These are phyloP conservation scores for Talaromyces liani DNA, from an alignment of 495 filamentous ascomycete genomes.

Conservation along the genomic window DNA sequence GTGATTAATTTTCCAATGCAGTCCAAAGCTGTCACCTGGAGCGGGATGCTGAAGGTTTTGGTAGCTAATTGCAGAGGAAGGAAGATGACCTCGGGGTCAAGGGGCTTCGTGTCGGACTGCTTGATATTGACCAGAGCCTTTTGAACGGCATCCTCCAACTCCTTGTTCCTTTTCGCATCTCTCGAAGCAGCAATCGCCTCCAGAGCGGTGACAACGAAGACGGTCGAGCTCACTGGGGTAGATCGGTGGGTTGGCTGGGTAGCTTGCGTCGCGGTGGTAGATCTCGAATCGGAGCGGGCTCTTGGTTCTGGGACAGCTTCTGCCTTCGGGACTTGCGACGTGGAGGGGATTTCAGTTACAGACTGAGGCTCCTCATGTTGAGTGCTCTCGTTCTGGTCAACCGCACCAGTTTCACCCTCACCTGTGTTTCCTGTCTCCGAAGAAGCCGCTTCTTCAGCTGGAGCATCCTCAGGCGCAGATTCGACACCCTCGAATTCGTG, in stretches of 20 bases:
- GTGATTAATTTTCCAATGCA: constrained; percentile 98
- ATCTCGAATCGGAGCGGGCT: constrained; percentile 51
- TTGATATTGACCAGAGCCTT: constrained; percentile 79
- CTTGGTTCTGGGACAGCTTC: constrained; percentile 18
- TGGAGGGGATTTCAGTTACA: constrained; percentile 5
- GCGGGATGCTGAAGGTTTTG: constrained; percentile 69
- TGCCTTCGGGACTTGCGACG: neutral
- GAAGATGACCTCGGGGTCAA: constrained; percentile 84
- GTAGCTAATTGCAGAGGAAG: constrained; percentile 83
- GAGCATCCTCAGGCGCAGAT: constrained; percentile 2
- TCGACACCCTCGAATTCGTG: constrained; percentile 12
- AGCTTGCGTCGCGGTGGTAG: constrained; percentile 46
- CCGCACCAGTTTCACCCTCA: neutral
- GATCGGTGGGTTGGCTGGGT: constrained; percentile 46
- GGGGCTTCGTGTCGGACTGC: constrained; percentile 57
- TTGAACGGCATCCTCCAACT: constrained; percentile 70
- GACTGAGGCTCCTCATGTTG: neutral
- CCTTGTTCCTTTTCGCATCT: constrained; percentile 74
- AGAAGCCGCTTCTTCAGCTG: neutral
- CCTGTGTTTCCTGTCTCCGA: neutral
- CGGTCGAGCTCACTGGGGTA: constrained; percentile 76
- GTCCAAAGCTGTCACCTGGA: constrained; percentile 86
- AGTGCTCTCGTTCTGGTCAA: neutral
- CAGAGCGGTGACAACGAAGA: constrained; percentile 87
- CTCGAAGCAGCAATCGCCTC: constrained; percentile 84